Evolutionary conservation across 495 filamentous ascomycete species (phyloP).

Genomic region (Apodospora peruviana): DNA sequence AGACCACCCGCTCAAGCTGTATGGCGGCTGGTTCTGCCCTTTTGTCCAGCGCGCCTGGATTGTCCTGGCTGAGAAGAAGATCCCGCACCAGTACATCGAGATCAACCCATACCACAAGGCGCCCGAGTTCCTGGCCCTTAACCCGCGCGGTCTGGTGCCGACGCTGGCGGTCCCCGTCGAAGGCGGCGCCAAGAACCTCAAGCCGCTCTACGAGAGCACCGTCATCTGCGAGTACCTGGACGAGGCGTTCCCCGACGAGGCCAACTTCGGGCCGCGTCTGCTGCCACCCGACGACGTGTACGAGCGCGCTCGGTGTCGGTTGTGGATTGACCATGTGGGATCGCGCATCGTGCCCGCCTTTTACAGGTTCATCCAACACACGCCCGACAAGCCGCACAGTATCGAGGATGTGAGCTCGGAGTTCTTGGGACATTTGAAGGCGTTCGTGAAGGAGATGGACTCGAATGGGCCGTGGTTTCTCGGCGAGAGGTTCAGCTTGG

Average conservation of each 20-base stretch:
- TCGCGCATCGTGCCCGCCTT: slow-evolving; percentile 59
- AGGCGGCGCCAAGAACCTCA: slow-evolving; percentile 30
- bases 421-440: slow-evolving; percentile 46
- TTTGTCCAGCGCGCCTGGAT: slow-evolving; percentile 64
- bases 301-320: slow-evolving; percentile 50
- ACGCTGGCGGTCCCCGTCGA: slow-evolving; percentile 42
- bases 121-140: slow-evolving; percentile 55
- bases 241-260: slow-evolving; percentile 46
- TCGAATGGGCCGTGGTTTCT: slow-evolving; percentile 57
- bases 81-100: slow-evolving; percentile 68
- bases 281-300: slow-evolving; percentile 50
- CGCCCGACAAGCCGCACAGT: slow-evolving; percentile 41
- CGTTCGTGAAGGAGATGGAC: slow-evolving; percentile 56
- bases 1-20: slow-evolving; percentile 38
- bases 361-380: slow-evolving; percentile 60
- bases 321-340: slow-evolving; percentile 66
- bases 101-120: slow-evolving; percentile 68
- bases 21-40: slow-evolving; percentile 49
- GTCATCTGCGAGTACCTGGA: slow-evolving; percentile 68
- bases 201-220: slow-evolving; percentile 61
- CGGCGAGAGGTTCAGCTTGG: slow-evolving; percentile 47
- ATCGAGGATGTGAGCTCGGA: slow-evolving; percentile 40
- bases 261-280: slow-evolving; percentile 33
- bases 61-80: slow-evolving; percentile 62
- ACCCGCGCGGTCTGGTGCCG: slow-evolving; percentile 65